A percentile compares a stretch with the other conserved stretches of the same genome.
Conservation (phyloP, 257 asterid species). For the Rauvolfia tetraphylla region DNA sequence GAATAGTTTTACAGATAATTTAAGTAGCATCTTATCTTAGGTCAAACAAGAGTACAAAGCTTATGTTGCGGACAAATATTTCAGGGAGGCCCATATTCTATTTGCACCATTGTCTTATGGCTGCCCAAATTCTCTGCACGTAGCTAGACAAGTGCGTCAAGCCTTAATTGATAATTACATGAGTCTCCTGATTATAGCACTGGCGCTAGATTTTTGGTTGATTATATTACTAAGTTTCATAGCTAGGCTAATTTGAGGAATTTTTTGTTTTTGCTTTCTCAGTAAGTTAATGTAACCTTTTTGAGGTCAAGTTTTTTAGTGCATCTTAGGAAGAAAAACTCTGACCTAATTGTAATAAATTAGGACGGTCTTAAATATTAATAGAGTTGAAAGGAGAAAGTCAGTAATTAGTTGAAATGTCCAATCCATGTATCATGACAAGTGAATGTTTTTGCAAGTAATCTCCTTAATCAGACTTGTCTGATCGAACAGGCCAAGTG, state of each 20-base stretch:
- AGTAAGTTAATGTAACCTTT: not conserved
- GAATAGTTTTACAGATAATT: not conserved
- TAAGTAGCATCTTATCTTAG: not conserved
- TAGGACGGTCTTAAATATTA: not conserved
- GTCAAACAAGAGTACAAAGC: not conserved
- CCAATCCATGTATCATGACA: not conserved
- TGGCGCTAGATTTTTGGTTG: no score
- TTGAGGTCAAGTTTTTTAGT: not conserved
- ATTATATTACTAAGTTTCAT: no score
- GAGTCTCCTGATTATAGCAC: no score
- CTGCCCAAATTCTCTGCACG: not conserved
- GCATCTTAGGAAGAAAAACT: not conserved
- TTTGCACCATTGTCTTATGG: not conserved
- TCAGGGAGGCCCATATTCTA: no score
- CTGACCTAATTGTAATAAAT: not conserved
- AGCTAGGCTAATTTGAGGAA: not conserved
- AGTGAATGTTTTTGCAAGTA: not conserved
- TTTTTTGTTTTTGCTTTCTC: not conserved
- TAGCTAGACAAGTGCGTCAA: no score
- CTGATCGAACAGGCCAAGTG: constrained; percentile 40
- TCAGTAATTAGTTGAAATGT: not conserved
- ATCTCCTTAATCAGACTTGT: not conserved
- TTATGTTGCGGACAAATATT: not conserved
- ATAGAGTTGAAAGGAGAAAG: not conserved
- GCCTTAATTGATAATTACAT: no score